phyloP scores from a whole-genome alignment of 441 rosid species.

The Corymbia citriodora region DNA sequence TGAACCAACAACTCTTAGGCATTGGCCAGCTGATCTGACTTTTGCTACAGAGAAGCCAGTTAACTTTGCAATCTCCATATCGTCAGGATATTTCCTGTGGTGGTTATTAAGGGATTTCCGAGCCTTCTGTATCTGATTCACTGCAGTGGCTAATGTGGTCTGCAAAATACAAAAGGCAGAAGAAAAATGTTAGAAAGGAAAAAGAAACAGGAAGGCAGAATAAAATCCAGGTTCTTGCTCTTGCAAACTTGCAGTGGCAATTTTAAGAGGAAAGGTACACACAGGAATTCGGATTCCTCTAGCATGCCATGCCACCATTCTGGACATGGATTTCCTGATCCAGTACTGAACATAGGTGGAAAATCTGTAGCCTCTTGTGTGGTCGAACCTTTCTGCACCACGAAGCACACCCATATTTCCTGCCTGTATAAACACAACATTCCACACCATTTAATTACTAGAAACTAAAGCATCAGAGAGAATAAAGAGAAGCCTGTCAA shows the following conservation, averaged over 20 bases:
- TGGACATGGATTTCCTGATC: constrained; percentile 69
- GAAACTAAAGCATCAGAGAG: not conserved
- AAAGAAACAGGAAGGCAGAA: not conserved
- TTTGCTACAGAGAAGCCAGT: constrained; percentile 56
- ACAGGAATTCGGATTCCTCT: constrained; percentile 74
- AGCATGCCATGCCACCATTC: constrained; percentile 47
- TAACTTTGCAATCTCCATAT: constrained; percentile 52
- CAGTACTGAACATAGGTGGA: constrained; percentile 87
- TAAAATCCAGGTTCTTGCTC: not conserved
- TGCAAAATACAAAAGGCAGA: constrained; percentile 15
- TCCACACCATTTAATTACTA: not conserved
- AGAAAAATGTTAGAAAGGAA: constrained; percentile 13
- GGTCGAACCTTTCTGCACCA: constrained; percentile 87
- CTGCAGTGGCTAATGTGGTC: constrained; percentile 41
- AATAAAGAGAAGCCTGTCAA: not conserved
- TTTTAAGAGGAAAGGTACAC: constrained; percentile 14
- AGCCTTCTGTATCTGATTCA: constrained; percentile 61
- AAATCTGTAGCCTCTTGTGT: constrained; percentile 71
- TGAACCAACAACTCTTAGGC: constrained; percentile 71
- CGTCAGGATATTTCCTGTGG: constrained; percentile 47
- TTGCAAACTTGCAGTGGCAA: not conserved
- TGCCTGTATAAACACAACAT: constrained; percentile 35
- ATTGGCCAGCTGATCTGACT: constrained; percentile 62
- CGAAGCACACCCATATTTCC: constrained; percentile 73
- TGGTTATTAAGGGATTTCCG: constrained; percentile 40